Conservation (phyloP, 1,284 basidiomycete genomes). For the Polyporus tsugae region DNA sequence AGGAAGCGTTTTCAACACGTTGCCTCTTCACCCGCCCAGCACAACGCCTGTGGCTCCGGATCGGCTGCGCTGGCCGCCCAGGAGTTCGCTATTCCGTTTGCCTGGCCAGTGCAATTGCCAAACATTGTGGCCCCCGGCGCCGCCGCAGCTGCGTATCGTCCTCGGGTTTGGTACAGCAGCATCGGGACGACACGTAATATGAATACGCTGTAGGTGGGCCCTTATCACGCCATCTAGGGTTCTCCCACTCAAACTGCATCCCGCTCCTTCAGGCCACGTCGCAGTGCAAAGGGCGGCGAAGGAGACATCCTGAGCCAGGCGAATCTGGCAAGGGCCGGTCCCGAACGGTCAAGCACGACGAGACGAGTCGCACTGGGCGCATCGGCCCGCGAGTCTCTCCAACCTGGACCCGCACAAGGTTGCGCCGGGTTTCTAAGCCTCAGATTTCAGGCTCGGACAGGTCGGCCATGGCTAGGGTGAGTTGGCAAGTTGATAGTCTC, state of each 20-base stretch:
- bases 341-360: neutral
- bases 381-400: neutral
- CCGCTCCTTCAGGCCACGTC: neutral
- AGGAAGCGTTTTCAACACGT: neutral
- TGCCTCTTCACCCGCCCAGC: neutral
- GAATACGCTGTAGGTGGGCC: neutral
- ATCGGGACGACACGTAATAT: neutral
- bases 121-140: neutral
- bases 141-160: neutral
- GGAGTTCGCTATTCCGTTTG: neutral
- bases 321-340: neutral
- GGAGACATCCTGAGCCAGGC: neutral
- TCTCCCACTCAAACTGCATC: neutral
- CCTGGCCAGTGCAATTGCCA: neutral
- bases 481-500: neutral
- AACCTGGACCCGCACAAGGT: neutral
- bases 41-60: neutral
- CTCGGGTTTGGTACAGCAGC: neutral
- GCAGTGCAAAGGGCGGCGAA: neutral
- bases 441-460: neutral
- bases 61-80: neutral
- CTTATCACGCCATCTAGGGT: neutral
- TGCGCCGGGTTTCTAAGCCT: neutral
- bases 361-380: neutral
- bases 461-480: neutral